Conservation (phyloP, 805 yeast genomes). For the Sugiyamaella smithiae region DNA sequence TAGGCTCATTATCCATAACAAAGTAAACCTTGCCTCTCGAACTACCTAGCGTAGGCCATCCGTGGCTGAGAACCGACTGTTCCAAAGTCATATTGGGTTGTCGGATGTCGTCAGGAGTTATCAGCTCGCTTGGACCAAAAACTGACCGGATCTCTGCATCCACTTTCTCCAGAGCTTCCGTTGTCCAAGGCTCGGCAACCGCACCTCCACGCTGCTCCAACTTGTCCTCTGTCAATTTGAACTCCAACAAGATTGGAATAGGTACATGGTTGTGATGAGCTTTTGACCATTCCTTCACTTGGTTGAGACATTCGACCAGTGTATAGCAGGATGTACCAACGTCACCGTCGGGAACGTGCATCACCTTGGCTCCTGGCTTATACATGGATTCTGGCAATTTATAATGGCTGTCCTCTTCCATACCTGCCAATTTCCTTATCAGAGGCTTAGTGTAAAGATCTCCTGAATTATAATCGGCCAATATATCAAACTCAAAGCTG, state of each 20-base stretch:
- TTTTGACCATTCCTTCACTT: background rate
- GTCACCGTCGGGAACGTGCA: background rate
- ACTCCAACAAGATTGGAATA: background rate
- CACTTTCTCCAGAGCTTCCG: background rate
- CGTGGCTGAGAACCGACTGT: background rate
- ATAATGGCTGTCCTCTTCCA: background rate
- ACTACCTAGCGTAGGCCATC: background rate
- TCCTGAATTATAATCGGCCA: background rate
- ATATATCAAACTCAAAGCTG: background rate
- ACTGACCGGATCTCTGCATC: slow-evolving; percentile 4
- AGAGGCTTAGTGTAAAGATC: background rate
- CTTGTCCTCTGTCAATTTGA: background rate
- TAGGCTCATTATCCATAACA: slow-evolving; percentile 2
- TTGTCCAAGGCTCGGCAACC: background rate
- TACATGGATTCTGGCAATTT: background rate
- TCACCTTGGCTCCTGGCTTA: background rate
- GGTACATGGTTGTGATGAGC: slow-evolving; percentile 1
- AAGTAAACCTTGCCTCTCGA: slow-evolving; percentile 1
- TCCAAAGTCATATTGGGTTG: background rate
- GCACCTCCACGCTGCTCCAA: background rate
- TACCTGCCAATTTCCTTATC: background rate
- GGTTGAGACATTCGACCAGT: slow-evolving; percentile 1
- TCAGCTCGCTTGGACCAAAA: background rate
- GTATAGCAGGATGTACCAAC: background rate
- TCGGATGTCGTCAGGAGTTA: background rate